Percentiles rank a stretch among this genome's conserved stretches.
Evolutionary conservation across 345 rosid species (phyloP).

Genomic region (Gossypium anomalum): DNA sequence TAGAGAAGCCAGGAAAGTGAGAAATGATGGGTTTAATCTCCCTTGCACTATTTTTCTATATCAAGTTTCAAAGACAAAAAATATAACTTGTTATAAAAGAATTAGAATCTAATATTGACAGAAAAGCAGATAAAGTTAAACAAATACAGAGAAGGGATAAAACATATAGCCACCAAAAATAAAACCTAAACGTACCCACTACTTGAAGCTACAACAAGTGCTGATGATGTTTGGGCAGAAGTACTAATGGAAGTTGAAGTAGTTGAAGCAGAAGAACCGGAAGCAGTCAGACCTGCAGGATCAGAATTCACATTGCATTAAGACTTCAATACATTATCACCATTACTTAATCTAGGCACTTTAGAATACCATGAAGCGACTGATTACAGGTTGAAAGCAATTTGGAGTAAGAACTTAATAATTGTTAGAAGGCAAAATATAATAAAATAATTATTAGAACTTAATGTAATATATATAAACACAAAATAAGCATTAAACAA

Average conservation of each 20-base stretch:
- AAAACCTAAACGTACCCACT: slow-evolving; percentile 59
- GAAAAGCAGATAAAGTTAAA: background rate
- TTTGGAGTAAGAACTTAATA: background rate
- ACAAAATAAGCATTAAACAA: background rate
- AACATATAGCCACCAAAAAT: background rate
- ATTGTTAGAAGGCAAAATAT: background rate
- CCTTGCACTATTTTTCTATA: background rate
- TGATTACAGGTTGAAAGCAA: slow-evolving; percentile 7
- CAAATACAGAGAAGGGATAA: background rate
- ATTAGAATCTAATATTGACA: background rate
- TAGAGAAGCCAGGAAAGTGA: background rate
- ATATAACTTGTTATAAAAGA: background rate
- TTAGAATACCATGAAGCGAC: slow-evolving; percentile 1
- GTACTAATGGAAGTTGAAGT: slow-evolving; percentile 38
- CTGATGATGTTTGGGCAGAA: slow-evolving; percentile 44
- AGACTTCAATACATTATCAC: background rate
- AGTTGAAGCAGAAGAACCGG: slow-evolving; percentile 47
- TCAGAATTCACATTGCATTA: slow-evolving; percentile 14
- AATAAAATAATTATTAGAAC: no score
- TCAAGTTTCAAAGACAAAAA: background rate
- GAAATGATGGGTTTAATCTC: background rate
- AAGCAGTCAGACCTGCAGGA: slow-evolving; percentile 49
- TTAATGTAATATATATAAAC: no score
- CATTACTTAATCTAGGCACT: background rate
- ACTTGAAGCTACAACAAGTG: slow-evolving; percentile 62